These are phyloP conservation scores for Leccinum angustisporum DNA, from an alignment of 1,284 basidiomycete genomes.

Conservation along the genomic window DNA sequence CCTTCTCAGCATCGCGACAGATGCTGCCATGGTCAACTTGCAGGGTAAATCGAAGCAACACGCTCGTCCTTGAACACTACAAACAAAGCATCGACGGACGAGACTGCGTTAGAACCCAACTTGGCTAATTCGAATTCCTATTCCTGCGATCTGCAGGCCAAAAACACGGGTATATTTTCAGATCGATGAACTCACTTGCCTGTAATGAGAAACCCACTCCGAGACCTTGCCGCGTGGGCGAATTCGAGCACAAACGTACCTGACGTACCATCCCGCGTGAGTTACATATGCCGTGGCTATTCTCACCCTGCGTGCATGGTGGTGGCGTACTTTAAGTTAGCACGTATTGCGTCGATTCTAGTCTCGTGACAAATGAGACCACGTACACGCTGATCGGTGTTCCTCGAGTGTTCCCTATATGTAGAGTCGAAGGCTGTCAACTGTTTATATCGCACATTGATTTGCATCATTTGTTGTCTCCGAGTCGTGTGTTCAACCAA, in stretches of 20 bases:
- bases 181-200: not conserved
- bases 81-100: not conserved
- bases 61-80: not conserved
- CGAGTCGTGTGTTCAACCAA: no score
- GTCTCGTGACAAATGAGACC: not conserved
- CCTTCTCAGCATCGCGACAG: not conserved
- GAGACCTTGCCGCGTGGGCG: not conserved
- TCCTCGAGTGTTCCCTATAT: conserved; percentile 3
- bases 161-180: not conserved
- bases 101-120: no score
- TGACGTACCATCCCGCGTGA: conserved; percentile 8
- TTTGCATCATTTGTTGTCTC: not conserved
- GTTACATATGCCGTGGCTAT: conserved; percentile 1
- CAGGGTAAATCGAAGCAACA: not conserved
- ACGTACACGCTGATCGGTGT: not conserved
- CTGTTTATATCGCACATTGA: not conserved
- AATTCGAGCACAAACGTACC: not conserved
- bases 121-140: not conserved
- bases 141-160: not conserved
- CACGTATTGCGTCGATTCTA: not conserved
- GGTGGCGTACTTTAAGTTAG: not conserved
- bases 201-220: not conserved
- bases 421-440: not conserved
- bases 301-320: conserved; percentile 1
- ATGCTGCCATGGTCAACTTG: not conserved